These are phyloP conservation scores for Vitis hybrid DNA, from an alignment of 177 flowering plant species.

Conservation along the genomic window DNA sequence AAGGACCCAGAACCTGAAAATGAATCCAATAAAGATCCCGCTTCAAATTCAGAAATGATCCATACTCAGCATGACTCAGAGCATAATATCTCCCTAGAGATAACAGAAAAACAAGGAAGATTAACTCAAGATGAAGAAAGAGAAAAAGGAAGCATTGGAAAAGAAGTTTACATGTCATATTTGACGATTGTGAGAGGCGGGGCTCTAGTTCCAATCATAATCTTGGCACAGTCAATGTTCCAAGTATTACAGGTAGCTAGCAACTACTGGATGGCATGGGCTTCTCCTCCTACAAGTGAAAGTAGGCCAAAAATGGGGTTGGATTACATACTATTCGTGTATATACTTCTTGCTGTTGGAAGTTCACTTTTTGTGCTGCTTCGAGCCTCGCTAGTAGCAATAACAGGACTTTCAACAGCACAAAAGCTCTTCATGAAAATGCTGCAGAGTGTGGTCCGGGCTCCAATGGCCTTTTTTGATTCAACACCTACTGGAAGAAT, in stretches of 20 bases:
- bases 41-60: slow-evolving; percentile 27
- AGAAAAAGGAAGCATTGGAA: slow-evolving; percentile 91
- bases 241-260: slow-evolving; percentile 80
- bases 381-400: slow-evolving; percentile 44
- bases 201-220: slow-evolving; percentile 63
- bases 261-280: slow-evolving; percentile 99
- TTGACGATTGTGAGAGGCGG: slow-evolving; percentile 74
- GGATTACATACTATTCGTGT: slow-evolving; percentile 58
- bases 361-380: slow-evolving; percentile 63
- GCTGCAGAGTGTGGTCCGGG: slow-evolving; percentile 68
- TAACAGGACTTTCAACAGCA: slow-evolving; percentile 53
- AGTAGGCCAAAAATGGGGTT: slow-evolving; percentile 40
- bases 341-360: slow-evolving; percentile 69
- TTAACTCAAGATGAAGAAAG: slow-evolving; percentile 87
- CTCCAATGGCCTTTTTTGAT: slow-evolving; percentile 98
- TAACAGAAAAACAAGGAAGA: slow-evolving; percentile 56
- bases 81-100: slow-evolving; percentile 52
- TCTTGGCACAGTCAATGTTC: slow-evolving; percentile 80
- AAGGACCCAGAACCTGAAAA: slow-evolving; percentile 24
- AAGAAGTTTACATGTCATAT: slow-evolving; percentile 85
- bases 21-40: slow-evolving; percentile 30
- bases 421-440: slow-evolving; percentile 62
- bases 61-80: slow-evolving; percentile 53
- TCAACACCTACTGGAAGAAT: slow-evolving; percentile 97
- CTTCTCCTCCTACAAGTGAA: slow-evolving; percentile 61